Evolutionary conservation across 371 early-diverging fungal genomes (phyloP).

Genomic region (Actinomortierella ambigua): DNA sequence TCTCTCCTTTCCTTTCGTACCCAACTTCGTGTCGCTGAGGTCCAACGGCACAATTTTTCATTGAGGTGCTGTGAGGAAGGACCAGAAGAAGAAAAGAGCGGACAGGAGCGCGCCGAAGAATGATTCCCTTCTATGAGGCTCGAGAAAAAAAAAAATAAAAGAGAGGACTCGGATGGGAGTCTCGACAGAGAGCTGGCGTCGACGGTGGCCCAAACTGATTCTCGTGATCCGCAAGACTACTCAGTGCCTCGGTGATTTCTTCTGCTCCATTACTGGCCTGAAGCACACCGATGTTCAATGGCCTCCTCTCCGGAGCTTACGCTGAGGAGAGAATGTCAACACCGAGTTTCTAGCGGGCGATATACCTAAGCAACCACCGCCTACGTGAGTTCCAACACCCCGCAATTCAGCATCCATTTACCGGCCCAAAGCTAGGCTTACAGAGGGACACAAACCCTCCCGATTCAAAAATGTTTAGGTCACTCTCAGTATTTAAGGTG

Average conservation of each 20-base stretch:
- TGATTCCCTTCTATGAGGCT: too few relatives aligned
- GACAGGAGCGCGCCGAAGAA: too few relatives aligned
- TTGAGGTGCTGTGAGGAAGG: too few relatives aligned
- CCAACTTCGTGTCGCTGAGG: too few relatives aligned
- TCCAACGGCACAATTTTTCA: too few relatives aligned
- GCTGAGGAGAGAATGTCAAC: slow-evolving; percentile 42
- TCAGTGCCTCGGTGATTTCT: slow-evolving; percentile 45
- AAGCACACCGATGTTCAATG: slow-evolving; percentile 40
- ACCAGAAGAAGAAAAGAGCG: too few relatives aligned
- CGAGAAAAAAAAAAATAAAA: neutral
- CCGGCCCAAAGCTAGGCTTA: slow-evolving; percentile 45
- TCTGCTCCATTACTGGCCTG: slow-evolving; percentile 48
- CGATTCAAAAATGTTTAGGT: slow-evolving; percentile 19
- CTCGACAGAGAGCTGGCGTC: slow-evolving; percentile 43
- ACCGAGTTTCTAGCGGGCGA: slow-evolving; percentile 47
- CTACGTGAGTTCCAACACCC: slow-evolving; percentile 30
- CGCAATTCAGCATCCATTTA: slow-evolving; percentile 44
- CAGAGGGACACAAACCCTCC: slow-evolving; percentile 38
- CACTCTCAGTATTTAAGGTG: too few relatives aligned
- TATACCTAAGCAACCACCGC: slow-evolving; percentile 44
- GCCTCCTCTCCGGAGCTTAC: slow-evolving; percentile 42
- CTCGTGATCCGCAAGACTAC: slow-evolving; percentile 47
- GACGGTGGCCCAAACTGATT: slow-evolving; percentile 40
- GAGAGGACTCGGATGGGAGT: slow-evolving; percentile 40
- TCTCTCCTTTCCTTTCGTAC: too few relatives aligned